Base-by-base conservation (phyloP, 2,329 filamentous ascomycete genomes). In the Lasiodiplodia sp. region DNA sequence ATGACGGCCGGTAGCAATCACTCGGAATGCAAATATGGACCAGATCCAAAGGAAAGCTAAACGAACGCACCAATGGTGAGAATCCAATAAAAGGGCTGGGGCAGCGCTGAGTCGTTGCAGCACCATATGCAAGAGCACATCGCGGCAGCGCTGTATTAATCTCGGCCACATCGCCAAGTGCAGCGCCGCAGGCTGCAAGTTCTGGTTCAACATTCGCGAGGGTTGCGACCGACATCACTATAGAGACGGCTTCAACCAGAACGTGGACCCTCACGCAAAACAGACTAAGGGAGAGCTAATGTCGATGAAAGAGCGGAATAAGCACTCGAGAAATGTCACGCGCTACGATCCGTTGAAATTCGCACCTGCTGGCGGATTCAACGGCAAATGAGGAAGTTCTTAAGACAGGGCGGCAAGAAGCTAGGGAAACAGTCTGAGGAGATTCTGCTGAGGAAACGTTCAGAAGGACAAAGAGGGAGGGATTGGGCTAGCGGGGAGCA, bases 171-270 rank as follows among this genome's bases (percentile, higher is more conserved):
- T 60, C 23, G 57, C 57, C 38, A 60, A 60, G 10, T 47, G 57
- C 38, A 47, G 23, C 18, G 38, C 57, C 23, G 12, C 38, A 4
- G 57, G 38, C 57, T 62, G 37, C 40, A 62, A 62, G 21, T 62
- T 62, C 40, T 62, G 38, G 57, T 62, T 62, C 57, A 62, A 47
- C 25, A 25, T 34, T 38, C 57, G 38, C 12, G 57, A 62, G 14
- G 38, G 57, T 2, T 62, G 57, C 25, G 23, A 49, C 16, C 14
- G 47, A 8, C 57, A 62, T 18, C 57, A 38, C 11, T 62, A 62
- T 38, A 40, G 25, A n/a, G 57, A 62, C 7, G 37, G 57, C 7
- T 62, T 62, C 57, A 62, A 49, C 38, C 16, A 47, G 12, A 23
- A 62, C 8, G 37, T 25, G 21, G 47, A 40, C 16, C 56, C 56